Base-by-base conservation (phyloP, 805 yeast genomes). In the Saccharomycopsis fermentans region DNA sequence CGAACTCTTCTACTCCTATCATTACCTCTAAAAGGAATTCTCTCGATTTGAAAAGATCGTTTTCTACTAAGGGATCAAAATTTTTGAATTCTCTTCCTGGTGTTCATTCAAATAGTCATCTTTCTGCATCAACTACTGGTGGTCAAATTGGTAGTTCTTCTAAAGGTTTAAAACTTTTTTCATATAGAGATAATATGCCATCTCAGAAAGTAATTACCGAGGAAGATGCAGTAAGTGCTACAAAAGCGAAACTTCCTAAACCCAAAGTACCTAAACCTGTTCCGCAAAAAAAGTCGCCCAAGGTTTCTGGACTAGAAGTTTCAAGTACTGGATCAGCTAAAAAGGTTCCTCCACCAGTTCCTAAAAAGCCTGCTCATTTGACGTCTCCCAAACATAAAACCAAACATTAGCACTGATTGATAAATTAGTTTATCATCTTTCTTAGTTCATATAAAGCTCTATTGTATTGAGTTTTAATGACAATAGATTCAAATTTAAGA, bases 261-360 rank as follows among this genome's bases (percentile, higher is more conserved):
- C 27, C 58, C 5, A n/a, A 24, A 24, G 35, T 32, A 9, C 21
- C 34, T 24, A 26, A 40, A 55, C 36, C 57, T 19, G 32, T 24
- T 8, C 27, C 52, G 4, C 37, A 29, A 19, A 34, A 32, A 21
- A 2, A n/a, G 11, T 50, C 53, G 27, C 14, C 53, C 19, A 53
- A 16, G 26, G 6, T 14, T 5, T n/a, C 36, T 21, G 29, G 43
- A 12, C 27, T 27, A 35, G 51, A 40, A 35, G 12, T 55, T 8
- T 9, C 50, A 6, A 21, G 37, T 32, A 36, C 35, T 2, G 56
- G 26, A 27, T 9, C 35, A 24, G 53, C 50, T 27, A 61, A 61
- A 50, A 60, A 60, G 39, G 52, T 57, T 16, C 64, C 64, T 19
- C 64, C 64, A 16, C 63, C 64, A 27, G 54, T 56, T 26, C 64